Conservation (phyloP, 495 filamentous ascomycete genomes). For the Apodospora peruviana region DNA sequence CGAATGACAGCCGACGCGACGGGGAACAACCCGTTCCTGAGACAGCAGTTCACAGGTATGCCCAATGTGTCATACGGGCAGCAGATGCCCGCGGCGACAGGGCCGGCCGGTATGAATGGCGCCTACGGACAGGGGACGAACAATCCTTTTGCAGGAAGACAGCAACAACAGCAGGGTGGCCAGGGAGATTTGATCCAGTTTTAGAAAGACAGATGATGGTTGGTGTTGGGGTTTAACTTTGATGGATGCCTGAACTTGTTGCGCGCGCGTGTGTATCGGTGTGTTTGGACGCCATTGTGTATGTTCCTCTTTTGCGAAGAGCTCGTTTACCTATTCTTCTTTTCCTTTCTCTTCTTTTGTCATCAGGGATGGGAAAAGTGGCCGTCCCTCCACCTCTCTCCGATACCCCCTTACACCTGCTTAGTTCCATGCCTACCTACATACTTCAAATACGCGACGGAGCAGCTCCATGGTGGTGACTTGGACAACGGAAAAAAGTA, state of each 20-base stretch:
- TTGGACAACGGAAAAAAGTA: too few relatives aligned
- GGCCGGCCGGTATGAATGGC: slow-evolving; percentile 56
- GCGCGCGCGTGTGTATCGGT: too few relatives aligned
- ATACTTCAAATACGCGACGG: too few relatives aligned
- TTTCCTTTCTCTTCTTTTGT: background rate
- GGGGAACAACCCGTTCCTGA: slow-evolving; percentile 88
- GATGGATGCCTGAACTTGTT: slow-evolving; percentile 4
- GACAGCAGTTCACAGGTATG: slow-evolving; percentile 73
- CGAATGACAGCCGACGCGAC: slow-evolving; percentile 66
- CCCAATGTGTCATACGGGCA: slow-evolving; percentile 55
- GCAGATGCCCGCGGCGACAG: slow-evolving; percentile 72
- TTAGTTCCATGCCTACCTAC: too few relatives aligned
- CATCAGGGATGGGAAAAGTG: background rate
- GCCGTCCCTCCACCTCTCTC: background rate
- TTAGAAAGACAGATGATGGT: slow-evolving; percentile 31
- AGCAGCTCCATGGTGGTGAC: too few relatives aligned
- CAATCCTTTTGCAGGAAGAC: slow-evolving; percentile 72
- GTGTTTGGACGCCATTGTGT: too few relatives aligned
- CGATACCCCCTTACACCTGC: too few relatives aligned
- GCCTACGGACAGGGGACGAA: slow-evolving; percentile 48
- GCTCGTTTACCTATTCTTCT: slow-evolving; percentile 10
- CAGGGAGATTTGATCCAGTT: slow-evolving; percentile 89
- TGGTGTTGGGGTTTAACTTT: slow-evolving; percentile 1
- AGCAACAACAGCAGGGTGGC: slow-evolving; percentile 57
- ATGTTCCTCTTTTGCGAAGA: slow-evolving; percentile 7